These are phyloP conservation scores for Globisporangium cederbergense DNA, from an alignment of 352 stramenopile species.

Conservation along the genomic window DNA sequence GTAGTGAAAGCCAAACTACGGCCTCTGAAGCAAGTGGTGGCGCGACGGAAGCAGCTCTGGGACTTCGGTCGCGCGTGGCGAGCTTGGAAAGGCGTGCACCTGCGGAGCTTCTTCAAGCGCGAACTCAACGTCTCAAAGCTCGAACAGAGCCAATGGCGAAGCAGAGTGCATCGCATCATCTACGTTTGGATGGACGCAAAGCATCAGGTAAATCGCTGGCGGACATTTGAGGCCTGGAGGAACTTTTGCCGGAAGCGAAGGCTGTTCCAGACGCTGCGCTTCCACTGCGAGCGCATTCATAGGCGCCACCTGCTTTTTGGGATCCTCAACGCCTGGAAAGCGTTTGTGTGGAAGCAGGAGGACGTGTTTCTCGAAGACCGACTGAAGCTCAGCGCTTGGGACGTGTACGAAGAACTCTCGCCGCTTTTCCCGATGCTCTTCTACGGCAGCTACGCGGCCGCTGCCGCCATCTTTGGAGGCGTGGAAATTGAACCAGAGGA, in stretches of 20 bases:
- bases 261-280: conserved; percentile 41
- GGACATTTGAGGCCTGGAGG: conserved; percentile 45
- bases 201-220: conserved; percentile 27
- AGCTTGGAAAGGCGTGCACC: conserved; percentile 50
- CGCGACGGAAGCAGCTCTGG: conserved; percentile 14
- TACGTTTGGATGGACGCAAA: conserved; percentile 45
- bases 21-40: conserved; percentile 32
- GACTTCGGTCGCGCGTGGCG: conserved; percentile 28
- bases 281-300: conserved; percentile 39
- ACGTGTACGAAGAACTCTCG: conserved; percentile 49
- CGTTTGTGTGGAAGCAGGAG: conserved; percentile 55
- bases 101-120: conserved; percentile 54
- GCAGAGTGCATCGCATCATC: conserved; percentile 43
- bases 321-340: conserved; percentile 58
- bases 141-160: conserved; percentile 41
- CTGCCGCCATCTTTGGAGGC: conserved; percentile 53
- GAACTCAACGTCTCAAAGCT: conserved; percentile 50
- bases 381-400: conserved; percentile 53
- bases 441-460: conserved; percentile 54
- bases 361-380: conserved; percentile 57
- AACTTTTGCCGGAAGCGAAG: conserved; percentile 41
- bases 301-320: conserved; percentile 40
- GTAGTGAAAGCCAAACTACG: conserved; percentile 32
- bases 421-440: conserved; percentile 60
- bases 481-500: conserved; percentile 18